Conservation (phyloP, 306 rosid species). For the Sicyos baderoa region DNA sequence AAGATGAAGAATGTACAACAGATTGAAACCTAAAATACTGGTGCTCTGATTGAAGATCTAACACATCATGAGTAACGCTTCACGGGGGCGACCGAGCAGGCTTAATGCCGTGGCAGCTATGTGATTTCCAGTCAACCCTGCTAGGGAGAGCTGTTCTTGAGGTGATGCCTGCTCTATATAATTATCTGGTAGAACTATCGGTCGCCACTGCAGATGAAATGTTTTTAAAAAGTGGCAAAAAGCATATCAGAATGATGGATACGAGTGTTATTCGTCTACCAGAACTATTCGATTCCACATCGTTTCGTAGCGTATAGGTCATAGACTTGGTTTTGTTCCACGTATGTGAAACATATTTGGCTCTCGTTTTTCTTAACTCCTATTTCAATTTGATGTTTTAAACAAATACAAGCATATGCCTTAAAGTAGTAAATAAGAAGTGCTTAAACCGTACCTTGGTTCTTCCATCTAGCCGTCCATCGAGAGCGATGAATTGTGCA, state of each 20-base stretch:
- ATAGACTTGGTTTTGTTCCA: background rate
- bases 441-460: constrained; percentile 43
- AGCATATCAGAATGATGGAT: background rate
- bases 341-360: background rate
- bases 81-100: constrained; percentile 81
- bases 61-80: constrained; percentile 71
- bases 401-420: background rate
- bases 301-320: background rate
- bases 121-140: constrained; percentile 78
- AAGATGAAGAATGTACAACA: background rate
- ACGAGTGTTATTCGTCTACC: background rate
- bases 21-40: constrained; percentile 4
- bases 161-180: constrained; percentile 82
- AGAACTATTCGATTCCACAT: background rate
- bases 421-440: background rate
- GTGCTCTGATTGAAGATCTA: background rate
- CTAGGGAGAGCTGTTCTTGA: constrained; percentile 62
- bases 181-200: constrained; percentile 69
- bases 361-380: background rate
- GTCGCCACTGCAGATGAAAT: constrained; percentile 64
- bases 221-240: background rate
- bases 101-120: constrained; percentile 79
- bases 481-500: constrained; percentile 76
- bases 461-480: constrained; percentile 76
- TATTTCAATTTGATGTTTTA: background rate